Conservation (phyloP, 75 land plant genomes). For the Pinus albicaulis region DNA sequence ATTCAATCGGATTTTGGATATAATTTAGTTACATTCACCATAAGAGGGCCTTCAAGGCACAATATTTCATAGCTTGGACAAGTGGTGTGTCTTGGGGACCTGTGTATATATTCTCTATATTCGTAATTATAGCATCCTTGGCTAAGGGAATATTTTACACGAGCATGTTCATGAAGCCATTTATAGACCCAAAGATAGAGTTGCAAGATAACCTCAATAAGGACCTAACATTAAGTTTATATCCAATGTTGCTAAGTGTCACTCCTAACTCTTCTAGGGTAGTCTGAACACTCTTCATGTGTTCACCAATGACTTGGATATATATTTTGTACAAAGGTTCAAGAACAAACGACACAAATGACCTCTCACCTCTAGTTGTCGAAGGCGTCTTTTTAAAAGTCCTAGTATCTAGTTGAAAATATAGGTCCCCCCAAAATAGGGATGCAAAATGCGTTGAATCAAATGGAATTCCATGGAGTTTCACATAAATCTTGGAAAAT, state of each 20-base stretch:
- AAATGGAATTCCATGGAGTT: conserved; percentile 95
- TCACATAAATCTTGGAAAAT: conserved; percentile 92
- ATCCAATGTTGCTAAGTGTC: conserved; percentile 86
- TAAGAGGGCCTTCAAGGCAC: conserved; percentile 88
- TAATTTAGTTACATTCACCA: conserved; percentile 96
- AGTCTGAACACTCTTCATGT: conserved; percentile 85
- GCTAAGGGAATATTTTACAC: conserved; percentile 94
- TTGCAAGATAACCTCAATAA: conserved; percentile 92
- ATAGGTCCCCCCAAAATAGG: conserved; percentile 88
- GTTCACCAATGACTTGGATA: conserved; percentile 96
- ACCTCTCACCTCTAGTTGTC: conserved; percentile 68
- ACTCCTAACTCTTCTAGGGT: conserved; percentile 93
- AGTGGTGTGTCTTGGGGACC: conserved; percentile 78
- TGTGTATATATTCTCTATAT: conserved; percentile 84
- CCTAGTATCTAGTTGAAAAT: conserved; percentile 71
- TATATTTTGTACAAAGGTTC: conserved; percentile 96
- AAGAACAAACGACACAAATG: conserved; percentile 95
- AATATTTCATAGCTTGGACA: conserved; percentile 68
- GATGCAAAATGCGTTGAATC: conserved; percentile 83
- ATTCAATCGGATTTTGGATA: conserved; percentile 97
- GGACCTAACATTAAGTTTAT: conserved; percentile 86
- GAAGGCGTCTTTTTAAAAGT: conserved; percentile 74
- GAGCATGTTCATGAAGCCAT: conserved; percentile 96
- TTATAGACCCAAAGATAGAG: conserved; percentile 87
- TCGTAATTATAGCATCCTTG: conserved; percentile 68